Evolutionary conservation across 495 filamentous ascomycete genomes (phyloP).

Genomic region (Annulohypoxylon bovei): DNA sequence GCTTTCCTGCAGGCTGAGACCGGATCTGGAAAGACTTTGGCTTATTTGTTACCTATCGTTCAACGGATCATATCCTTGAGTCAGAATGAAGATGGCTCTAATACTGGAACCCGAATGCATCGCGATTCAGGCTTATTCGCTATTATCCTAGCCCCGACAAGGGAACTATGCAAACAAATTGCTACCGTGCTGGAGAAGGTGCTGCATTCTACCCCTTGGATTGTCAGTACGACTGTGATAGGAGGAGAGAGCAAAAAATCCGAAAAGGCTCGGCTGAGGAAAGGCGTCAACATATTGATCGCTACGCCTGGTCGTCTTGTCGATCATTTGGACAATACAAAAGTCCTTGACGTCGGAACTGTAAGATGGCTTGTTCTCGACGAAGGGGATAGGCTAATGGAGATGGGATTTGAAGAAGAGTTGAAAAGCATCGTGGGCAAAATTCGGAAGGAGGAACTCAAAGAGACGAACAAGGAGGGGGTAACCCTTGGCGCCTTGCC

Average conservation of each 20-base stretch:
- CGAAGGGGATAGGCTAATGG: slow-evolving; percentile 96
- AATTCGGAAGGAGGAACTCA: slow-evolving; percentile 65
- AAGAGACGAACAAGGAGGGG: slow-evolving; percentile 52
- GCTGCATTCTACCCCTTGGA: slow-evolving; percentile 83
- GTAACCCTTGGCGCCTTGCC: slow-evolving; percentile 68
- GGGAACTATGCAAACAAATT: slow-evolving; percentile 95
- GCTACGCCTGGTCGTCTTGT: slow-evolving; percentile 90
- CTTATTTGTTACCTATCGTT: slow-evolving; percentile 91
- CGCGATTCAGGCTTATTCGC: slow-evolving; percentile 91
- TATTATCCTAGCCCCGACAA: slow-evolving; percentile 88
- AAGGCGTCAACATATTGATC: slow-evolving; percentile 93
- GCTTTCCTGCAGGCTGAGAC: slow-evolving; percentile 98
- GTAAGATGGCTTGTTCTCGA: slow-evolving; percentile 94
- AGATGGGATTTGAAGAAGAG: slow-evolving; percentile 94
- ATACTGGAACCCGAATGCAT: slow-evolving; percentile 64
- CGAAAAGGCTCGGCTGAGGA: slow-evolving; percentile 90
- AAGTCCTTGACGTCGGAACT: slow-evolving; percentile 85
- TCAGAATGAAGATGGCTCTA: slow-evolving; percentile 56
- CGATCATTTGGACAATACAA: slow-evolving; percentile 92
- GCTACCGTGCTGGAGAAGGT: slow-evolving; percentile 82
- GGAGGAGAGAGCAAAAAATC: slow-evolving; percentile 98
- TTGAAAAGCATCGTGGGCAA: slow-evolving; percentile 80
- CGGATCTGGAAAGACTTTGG: slow-evolving; percentile 95
- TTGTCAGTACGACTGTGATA: slow-evolving; percentile 90
- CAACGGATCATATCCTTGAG: slow-evolving; percentile 85